Evolutionary conservation across 345 rosid species (phyloP).

Genomic region (Eucalyptus decipiens): DNA sequence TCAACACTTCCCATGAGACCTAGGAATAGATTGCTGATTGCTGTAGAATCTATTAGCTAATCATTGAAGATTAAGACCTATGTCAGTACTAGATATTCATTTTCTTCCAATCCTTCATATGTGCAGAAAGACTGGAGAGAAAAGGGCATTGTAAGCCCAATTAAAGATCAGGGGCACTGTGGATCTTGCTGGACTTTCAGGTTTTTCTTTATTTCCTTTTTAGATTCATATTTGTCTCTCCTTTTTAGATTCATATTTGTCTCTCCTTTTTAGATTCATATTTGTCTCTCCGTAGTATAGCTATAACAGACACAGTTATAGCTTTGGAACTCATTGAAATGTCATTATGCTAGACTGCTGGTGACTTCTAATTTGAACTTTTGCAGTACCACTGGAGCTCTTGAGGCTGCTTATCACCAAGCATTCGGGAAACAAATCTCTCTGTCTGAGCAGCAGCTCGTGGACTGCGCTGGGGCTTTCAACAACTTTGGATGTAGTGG

Average conservation of each 20-base stretch:
- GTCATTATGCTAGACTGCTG: neutral
- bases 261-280: no score
- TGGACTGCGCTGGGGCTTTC: conserved; percentile 91
- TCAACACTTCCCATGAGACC: neutral
- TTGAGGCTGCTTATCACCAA: conserved; percentile 97
- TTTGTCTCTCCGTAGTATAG: neutral
- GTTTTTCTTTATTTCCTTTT: conserved; percentile 6
- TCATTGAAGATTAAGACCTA: neutral
- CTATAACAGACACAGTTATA: neutral
- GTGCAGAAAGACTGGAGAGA: conserved; percentile 92
- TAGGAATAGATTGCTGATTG: neutral
- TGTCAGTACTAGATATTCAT: neutral
- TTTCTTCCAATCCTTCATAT: neutral
- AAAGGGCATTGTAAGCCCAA: conserved; percentile 75
- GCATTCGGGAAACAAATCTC: conserved; percentile 76
- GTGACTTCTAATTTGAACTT: neutral
- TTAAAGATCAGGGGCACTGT: conserved; percentile 86
- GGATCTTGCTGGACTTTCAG: conserved; percentile 99
- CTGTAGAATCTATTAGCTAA: neutral
- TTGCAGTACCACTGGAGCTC: conserved; percentile 91
- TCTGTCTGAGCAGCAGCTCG: conserved; percentile 96
- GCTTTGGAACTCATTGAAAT: neutral
- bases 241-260: no score
- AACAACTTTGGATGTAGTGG: conserved; percentile 87
- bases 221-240: no score